These are phyloP conservation scores for Leptographium lundbergii DNA, from an alignment of 2,329 filamentous ascomycete species.

Conservation along the genomic window DNA sequence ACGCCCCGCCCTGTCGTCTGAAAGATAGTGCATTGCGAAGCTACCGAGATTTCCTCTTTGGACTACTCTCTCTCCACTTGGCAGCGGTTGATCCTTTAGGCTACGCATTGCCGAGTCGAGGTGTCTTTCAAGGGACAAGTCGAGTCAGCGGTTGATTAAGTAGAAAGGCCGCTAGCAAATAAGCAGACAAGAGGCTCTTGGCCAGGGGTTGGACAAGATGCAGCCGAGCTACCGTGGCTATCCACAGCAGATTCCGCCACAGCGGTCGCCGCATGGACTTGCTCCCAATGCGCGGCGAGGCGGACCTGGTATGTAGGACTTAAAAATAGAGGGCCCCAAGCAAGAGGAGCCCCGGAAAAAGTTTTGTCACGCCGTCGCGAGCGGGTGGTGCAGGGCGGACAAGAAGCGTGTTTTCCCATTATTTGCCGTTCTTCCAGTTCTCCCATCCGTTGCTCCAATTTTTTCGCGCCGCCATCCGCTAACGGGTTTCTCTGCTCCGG, in stretches of 20 bases:
- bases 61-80: neutral
- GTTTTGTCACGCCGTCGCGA: neutral
- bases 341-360: neutral
- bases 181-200: neutral
- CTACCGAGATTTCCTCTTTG: neutral
- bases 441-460: neutral
- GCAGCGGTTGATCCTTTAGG: neutral
- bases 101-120: neutral
- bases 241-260: conserved; percentile 36
- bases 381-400: neutral
- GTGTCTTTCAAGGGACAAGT: neutral
- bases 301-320: conserved; percentile 18
- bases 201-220: conserved; percentile 25
- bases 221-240: conserved; percentile 40
- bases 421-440: neutral
- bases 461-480: neutral
- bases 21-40: neutral
- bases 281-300: conserved; percentile 31
- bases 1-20: neutral
- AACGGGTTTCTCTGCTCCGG: neutral
- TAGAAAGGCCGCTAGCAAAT: neutral
- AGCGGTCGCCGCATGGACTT: conserved; percentile 28
- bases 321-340: neutral
- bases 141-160: neutral
- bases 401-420: neutral